These are phyloP conservation scores for Umbellularia californica DNA, from an alignment of 164 flowering plant genomes.

Conservation along the genomic window DNA sequence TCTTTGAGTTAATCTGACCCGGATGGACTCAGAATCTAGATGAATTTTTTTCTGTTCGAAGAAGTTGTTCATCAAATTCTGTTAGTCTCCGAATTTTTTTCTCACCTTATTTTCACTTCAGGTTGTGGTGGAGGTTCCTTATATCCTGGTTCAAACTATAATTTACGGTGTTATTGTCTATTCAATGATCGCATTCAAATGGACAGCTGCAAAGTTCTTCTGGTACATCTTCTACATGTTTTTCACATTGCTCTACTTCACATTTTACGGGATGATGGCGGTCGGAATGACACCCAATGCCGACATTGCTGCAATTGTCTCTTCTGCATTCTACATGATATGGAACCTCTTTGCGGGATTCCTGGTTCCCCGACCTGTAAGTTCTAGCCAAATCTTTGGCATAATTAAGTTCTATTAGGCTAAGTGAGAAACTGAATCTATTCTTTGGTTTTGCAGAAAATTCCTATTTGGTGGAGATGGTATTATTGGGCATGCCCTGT, in stretches of 20 bases:
- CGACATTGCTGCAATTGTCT: constrained; percentile 33
- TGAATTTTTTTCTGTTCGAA: too few species aligned
- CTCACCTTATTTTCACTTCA: constrained; percentile 9
- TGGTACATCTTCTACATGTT: constrained; percentile 42
- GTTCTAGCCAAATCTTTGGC: constrained; percentile 6
- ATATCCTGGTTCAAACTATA: constrained; percentile 26
- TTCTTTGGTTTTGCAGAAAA: not conserved
- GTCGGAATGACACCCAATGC: constrained; percentile 40
- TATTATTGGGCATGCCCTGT: too few species aligned
- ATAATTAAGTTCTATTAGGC: not conserved
- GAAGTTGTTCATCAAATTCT: too few species aligned
- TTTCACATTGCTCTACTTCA: constrained; percentile 40
- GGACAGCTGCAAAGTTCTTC: constrained; percentile 36
- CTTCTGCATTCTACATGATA: constrained; percentile 27
- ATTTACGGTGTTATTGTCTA: constrained; percentile 33
- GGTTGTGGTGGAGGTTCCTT: constrained; percentile 33
- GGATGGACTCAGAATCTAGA: too few species aligned
- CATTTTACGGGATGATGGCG: constrained; percentile 46
- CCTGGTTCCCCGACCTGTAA: constrained; percentile 30
- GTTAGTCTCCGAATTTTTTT: not conserved
- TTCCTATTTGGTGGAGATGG: too few species aligned
- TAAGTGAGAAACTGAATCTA: not conserved
- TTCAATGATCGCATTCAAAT: constrained; percentile 40
- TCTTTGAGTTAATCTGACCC: too few species aligned
- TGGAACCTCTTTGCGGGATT: constrained; percentile 47